phyloP scores from a whole-genome alignment of 805 yeast species.

The Kazachstania bromeliacearum region DNA sequence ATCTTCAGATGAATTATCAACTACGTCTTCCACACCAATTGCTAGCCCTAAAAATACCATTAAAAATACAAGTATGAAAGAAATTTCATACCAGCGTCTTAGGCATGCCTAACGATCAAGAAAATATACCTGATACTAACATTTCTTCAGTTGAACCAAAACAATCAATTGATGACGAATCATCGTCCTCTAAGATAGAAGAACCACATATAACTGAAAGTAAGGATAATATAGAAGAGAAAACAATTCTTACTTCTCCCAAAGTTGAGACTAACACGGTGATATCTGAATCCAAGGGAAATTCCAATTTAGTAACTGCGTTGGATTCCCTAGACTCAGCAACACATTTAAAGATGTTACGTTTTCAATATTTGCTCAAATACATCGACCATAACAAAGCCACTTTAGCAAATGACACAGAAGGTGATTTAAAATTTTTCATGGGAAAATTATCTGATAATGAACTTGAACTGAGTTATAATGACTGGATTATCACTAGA shows the following conservation, averaged over 20 bases:
- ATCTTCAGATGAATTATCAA: conserved; percentile 5
- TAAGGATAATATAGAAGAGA: neutral
- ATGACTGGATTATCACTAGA: conserved; percentile 53
- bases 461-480: conserved; percentile 60
- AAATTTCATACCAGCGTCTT: conserved; percentile 7
- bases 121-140: too few species aligned
- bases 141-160: too few species aligned
- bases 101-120: conserved; percentile 9
- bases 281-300: neutral
- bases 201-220: conserved; percentile 1
- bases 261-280: neutral
- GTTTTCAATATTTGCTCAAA: conserved; percentile 19
- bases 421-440: conserved; percentile 55
- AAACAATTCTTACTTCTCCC: neutral
- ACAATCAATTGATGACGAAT: too few species aligned
- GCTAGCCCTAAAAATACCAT: conserved; percentile 8
- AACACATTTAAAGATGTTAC: conserved; percentile 11
- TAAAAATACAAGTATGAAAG: neutral
- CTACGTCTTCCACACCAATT: conserved; percentile 13
- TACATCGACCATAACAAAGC: conserved; percentile 24
- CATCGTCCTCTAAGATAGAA: too few species aligned
- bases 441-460: conserved; percentile 60
- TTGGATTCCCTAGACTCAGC: neutral
- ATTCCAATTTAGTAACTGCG: neutral
- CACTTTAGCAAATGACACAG: conserved; percentile 41